Conservation (phyloP, 2,329 filamentous ascomycete species). For the Pseudopithomyces chartarum region DNA sequence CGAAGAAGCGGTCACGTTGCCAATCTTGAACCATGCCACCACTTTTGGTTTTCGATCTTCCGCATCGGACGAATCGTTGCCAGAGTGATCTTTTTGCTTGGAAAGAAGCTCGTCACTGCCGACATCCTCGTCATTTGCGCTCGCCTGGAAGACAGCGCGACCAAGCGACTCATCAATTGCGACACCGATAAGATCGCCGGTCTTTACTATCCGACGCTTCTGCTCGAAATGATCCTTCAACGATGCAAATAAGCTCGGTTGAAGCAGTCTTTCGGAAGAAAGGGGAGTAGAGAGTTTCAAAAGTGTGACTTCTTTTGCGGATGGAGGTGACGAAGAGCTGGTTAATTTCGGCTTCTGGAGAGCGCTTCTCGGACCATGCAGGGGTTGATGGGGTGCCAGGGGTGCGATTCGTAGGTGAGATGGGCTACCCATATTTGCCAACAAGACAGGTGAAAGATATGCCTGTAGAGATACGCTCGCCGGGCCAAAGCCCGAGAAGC, state of each 20-base stretch:
- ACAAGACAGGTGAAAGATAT: slow-evolving; percentile 83
- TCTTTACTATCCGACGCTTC: slow-evolving; percentile 80
- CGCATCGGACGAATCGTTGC: slow-evolving; percentile 18
- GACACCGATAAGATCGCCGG: slow-evolving; percentile 86
- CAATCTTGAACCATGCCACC: slow-evolving; percentile 93
- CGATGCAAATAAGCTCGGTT: slow-evolving; percentile 83
- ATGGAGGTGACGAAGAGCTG: slow-evolving; percentile 59
- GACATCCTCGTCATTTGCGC: slow-evolving; percentile 72
- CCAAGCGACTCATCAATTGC: slow-evolving; percentile 86
- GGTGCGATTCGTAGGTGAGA: slow-evolving; percentile 80
- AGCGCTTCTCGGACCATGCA: slow-evolving; percentile 34
- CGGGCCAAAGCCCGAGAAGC: slow-evolving; percentile 49
- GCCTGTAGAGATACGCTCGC: slow-evolving; percentile 46
- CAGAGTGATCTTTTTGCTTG: slow-evolving; percentile 46
- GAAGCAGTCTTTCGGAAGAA: slow-evolving; percentile 82
- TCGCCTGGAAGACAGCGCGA: slow-evolving; percentile 75
- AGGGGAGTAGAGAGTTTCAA: slow-evolving; percentile 88
- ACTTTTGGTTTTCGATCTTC: slow-evolving; percentile 32
- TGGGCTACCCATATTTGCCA: slow-evolving; percentile 82
- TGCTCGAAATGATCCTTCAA: slow-evolving; percentile 88
- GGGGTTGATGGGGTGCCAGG: slow-evolving; percentile 59
- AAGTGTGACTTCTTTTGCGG: slow-evolving; percentile 80
- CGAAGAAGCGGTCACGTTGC: slow-evolving; percentile 59
- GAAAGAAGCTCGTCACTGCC: slow-evolving; percentile 59
- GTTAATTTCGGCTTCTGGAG: slow-evolving; percentile 52